Percentiles rank a stretch among this genome's conserved stretches.
phyloP scores from a whole-genome alignment of 139 green algal species.

The Chlamydomonas eustigma region DNA sequence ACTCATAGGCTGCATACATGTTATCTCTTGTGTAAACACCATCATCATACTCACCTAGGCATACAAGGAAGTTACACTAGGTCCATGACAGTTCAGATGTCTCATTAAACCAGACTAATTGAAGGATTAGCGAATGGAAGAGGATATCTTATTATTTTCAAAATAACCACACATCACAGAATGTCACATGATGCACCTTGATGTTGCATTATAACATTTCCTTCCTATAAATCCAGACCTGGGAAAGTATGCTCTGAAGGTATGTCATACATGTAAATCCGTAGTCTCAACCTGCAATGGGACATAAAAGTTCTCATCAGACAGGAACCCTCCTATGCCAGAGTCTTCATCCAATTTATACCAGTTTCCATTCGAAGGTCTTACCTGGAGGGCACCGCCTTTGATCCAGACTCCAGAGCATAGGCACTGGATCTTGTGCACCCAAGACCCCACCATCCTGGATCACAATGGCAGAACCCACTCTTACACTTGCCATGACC shows the following conservation, averaged over 20 bases:
- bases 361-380: background rate
- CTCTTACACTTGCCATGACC: conserved; percentile 13
- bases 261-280: conserved; percentile 37
- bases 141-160: too few relatives aligned
- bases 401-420: background rate
- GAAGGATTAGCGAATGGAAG: too few relatives aligned
- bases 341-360: background rate
- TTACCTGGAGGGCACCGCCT: background rate
- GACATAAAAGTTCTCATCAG: too few relatives aligned
- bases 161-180: too few relatives aligned
- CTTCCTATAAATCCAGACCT: too few relatives aligned
- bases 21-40: conserved; percentile 1
- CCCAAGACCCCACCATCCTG: conserved; percentile 19
- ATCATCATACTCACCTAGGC: conserved; percentile 19
- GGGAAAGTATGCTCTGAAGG: conserved; percentile 23
- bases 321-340: too few relatives aligned
- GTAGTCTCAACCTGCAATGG: background rate
- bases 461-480: conserved; percentile 32
- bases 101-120: too few relatives aligned
- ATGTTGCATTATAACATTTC: too few relatives aligned
- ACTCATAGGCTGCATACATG: conserved; percentile 25
- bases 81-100: too few relatives aligned
- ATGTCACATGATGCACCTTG: too few relatives aligned
- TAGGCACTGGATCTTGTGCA: conserved; percentile 20
- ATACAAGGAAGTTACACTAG: too few relatives aligned